Evolutionary conservation across 2,329 filamentous ascomycete species (phyloP), one percentile per base, ranked within the genome.

Genomic region (Penicillium sp.): DNA sequence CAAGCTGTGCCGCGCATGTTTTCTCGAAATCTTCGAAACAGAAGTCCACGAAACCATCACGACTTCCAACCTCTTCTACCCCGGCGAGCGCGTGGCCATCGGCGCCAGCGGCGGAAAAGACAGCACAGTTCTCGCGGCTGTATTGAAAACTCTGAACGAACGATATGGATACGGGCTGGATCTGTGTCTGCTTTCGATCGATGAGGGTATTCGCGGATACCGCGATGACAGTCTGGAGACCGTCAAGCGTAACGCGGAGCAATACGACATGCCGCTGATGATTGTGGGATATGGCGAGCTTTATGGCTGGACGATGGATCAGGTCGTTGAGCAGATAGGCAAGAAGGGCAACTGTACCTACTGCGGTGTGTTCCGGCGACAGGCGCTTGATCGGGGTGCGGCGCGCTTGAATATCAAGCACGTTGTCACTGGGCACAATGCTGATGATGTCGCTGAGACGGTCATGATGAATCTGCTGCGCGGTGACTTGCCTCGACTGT

Each of bases 291-390:
- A 98, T 64, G 86, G 86, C 46, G 88, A 96, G 64, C 77, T 98
- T 8, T 98, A 98, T 68, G 93, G 92, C 7, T 98, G 93, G 93
- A 96, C 91, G 1, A 98, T 98, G 93, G 93, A 98, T 65, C 89
- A 97, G 66, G 93, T 98, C 8, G 95, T 98, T 3, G 88, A 91
- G 63, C 89, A 92, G 42, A 88, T 98, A 44, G 93, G 93, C 12
- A 97, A 96, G 75, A 97, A 96, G 71, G 91, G 92, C 27, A 98
- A 98, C 71, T 98, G 93, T 78, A 98, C 95, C 27, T 98, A 98
- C 66, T 98, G 93, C 65, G 93, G 93, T 12, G 93, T 98, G 15
- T 98, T 98, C 67, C 80, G 93, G 46, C 81, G 95, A 50, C 93
- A 98, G 73, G 93, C 93, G 1, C 78, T 98, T 29, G 93, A 98